These are phyloP conservation scores for Spatholobus suberectus DNA, from an alignment of 306 rosid genomes.

Conservation along the genomic window DNA sequence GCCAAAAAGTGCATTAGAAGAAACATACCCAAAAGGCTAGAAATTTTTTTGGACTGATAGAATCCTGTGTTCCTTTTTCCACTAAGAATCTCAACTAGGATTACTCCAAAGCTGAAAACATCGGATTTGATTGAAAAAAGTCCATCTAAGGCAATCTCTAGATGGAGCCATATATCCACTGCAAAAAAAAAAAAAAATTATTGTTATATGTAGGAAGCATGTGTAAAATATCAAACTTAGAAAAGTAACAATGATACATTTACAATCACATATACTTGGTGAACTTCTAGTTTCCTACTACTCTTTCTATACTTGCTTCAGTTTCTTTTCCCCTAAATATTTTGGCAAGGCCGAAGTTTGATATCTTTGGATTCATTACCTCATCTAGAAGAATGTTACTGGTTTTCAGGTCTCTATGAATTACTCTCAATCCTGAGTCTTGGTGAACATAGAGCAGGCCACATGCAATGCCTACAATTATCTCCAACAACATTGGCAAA, in stretches of 20 bases:
- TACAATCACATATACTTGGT: not conserved
- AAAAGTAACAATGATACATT: not conserved
- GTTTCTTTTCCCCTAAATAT: constrained; percentile 45
- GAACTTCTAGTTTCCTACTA: constrained; percentile 46
- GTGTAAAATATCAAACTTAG: not conserved
- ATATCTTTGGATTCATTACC: constrained; percentile 48
- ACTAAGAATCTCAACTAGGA: constrained; percentile 58
- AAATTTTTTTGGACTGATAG: constrained; percentile 35
- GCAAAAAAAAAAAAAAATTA: not conserved
- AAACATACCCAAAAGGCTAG: constrained; percentile 60
- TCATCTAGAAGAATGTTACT: constrained; percentile 47
- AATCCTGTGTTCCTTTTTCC: constrained; percentile 58
- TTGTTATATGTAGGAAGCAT: not conserved
- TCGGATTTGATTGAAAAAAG: constrained; percentile 59
- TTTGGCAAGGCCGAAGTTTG: constrained; percentile 46
- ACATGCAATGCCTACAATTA: constrained; percentile 45
- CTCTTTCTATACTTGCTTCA: constrained; percentile 31
- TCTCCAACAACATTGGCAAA: constrained; percentile 51
- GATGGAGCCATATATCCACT: constrained; percentile 65
- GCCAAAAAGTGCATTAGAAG: not conserved
- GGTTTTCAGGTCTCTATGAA: constrained; percentile 46
- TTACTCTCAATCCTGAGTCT: constrained; percentile 41
- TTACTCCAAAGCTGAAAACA: constrained; percentile 63
- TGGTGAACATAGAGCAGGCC: constrained; percentile 49
- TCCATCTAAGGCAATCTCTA: constrained; percentile 54